phyloP scores from a whole-genome alignment of 768 basidiomycete species.

The Russula abietina region DNA sequence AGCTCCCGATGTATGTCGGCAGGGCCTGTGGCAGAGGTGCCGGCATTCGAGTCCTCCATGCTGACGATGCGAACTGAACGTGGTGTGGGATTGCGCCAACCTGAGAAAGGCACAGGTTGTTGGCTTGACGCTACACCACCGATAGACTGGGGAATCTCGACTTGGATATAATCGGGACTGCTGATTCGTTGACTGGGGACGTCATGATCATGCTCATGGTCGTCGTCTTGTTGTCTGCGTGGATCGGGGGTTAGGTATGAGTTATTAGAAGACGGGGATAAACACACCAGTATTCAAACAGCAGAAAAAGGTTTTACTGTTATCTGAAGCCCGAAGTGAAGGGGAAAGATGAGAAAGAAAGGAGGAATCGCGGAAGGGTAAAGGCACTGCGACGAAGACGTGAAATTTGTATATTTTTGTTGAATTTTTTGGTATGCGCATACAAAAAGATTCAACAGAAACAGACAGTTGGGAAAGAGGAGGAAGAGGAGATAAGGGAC shows the following conservation, averaged over 20 bases:
- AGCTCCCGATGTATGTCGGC: too few species aligned
- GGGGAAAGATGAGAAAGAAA: too few species aligned
- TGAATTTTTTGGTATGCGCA: too few species aligned
- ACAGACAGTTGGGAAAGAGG: too few species aligned
- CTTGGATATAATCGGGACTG: not conserved
- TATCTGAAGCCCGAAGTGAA: too few species aligned
- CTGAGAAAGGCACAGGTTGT: slow-evolving; percentile 33
- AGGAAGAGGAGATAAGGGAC: too few species aligned
- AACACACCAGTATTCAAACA: too few species aligned
- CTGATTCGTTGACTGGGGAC: not conserved
- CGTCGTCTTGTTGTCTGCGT: not conserved
- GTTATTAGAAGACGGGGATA: slow-evolving; percentile 16
- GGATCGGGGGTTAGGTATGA: not conserved
- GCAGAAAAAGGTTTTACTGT: too few species aligned
- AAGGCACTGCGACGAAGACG: too few species aligned
- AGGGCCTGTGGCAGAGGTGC: not conserved
- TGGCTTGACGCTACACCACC: not conserved
- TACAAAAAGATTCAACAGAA: too few species aligned
- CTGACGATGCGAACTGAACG: slow-evolving; percentile 79
- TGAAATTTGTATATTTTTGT: too few species aligned
- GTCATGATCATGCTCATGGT: not conserved
- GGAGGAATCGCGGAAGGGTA: too few species aligned
- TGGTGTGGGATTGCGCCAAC: slow-evolving; percentile 70
- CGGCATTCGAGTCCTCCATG: slow-evolving; percentile 40
- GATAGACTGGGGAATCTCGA: not conserved